Evolutionary conservation across 2,329 filamentous ascomycete species (phyloP).

Genomic region (Talaromyces rugulosus): DNA sequence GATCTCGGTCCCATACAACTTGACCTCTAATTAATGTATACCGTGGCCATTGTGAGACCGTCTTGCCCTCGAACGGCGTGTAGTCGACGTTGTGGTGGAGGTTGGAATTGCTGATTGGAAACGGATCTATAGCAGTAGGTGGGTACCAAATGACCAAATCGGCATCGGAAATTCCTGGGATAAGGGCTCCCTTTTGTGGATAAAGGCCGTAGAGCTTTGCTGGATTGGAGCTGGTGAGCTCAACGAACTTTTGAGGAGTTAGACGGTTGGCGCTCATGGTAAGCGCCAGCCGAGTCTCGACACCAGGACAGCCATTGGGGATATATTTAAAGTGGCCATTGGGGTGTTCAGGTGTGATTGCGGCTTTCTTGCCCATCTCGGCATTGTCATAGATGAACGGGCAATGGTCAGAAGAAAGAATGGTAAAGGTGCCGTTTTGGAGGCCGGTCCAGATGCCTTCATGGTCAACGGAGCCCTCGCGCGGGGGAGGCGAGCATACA

Average conservation of each 20-base stretch:
- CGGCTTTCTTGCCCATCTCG: slow-evolving; percentile 47
- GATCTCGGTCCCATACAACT: slow-evolving; percentile 27
- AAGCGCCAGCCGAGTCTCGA: slow-evolving; percentile 54
- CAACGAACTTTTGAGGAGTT: slow-evolving; percentile 40
- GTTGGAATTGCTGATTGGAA: slow-evolving; percentile 30
- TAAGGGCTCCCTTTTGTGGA: slow-evolving; percentile 37
- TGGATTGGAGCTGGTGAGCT: slow-evolving; percentile 41
- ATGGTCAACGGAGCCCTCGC: slow-evolving; percentile 44
- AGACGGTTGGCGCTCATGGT: slow-evolving; percentile 25
- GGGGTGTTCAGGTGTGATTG: slow-evolving; percentile 43
- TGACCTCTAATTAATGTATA: slow-evolving; percentile 31
- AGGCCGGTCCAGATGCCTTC: slow-evolving; percentile 51
- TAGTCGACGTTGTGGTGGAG: slow-evolving; percentile 35
- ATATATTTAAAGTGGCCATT: slow-evolving; percentile 51
- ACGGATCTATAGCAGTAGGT: slow-evolving; percentile 13
- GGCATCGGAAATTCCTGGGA: slow-evolving; percentile 39
- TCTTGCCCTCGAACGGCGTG: slow-evolving; percentile 31
- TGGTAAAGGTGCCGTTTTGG: slow-evolving; percentile 52
- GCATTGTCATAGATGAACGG: slow-evolving; percentile 48
- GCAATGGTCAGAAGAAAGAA: slow-evolving; percentile 47
- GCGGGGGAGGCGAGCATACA: slow-evolving; percentile 51
- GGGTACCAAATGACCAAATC: slow-evolving; percentile 44
- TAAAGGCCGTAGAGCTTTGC: slow-evolving; percentile 43
- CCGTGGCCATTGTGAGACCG: slow-evolving; percentile 31
- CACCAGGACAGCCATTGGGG: slow-evolving; percentile 55